Evolutionary conservation across 208 protist species (phyloP).

Genomic region (Acanthamoeba quina): DNA sequence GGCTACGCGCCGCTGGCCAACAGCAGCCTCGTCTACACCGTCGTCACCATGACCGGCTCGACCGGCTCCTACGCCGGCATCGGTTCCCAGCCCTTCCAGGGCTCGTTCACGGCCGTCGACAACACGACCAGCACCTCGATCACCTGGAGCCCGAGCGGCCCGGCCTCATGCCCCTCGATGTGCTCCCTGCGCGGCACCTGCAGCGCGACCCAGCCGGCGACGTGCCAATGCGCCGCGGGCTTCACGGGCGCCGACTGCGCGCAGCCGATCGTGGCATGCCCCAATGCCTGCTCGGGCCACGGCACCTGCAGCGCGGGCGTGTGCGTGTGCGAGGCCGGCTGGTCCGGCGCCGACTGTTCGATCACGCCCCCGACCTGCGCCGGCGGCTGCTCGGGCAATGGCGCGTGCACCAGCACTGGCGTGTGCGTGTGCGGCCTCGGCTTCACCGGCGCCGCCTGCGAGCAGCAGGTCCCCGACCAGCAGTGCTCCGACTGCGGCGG

Average conservation of each 20-base stretch:
- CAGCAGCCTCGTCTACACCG: conserved; percentile 21
- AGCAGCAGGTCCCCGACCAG: not conserved
- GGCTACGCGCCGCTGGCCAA: conserved; percentile 40
- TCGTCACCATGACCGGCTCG: conserved; percentile 11
- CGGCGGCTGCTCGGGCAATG: conserved; percentile 47
- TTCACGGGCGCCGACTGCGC: conserved; percentile 50
- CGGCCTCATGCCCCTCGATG: not conserved
- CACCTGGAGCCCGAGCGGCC: not conserved
- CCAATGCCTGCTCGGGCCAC: conserved; percentile 15
- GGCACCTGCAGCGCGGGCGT: conserved; percentile 46
- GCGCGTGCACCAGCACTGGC: not conserved
- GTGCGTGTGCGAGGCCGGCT: conserved; percentile 43
- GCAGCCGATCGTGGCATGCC: conserved; percentile 15
- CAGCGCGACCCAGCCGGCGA: not conserved
- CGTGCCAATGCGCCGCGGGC: conserved; percentile 24
- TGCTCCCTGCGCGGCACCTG: conserved; percentile 49
- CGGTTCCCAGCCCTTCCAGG: not conserved
- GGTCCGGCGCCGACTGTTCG: conserved; percentile 47
- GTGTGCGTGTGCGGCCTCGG: conserved; percentile 40
- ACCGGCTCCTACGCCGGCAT: conserved; percentile 5
- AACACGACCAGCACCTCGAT: conserved; percentile 23
- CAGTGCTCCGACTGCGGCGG: conserved; percentile 20
- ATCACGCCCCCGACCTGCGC: conserved; percentile 16
- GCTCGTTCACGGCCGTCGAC: not conserved
- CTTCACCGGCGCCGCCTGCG: conserved; percentile 28